A percentile compares a stretch with the other conserved stretches of the same genome.
Conservation (phyloP, 495 filamentous ascomycete species). For the Aspergillus egyptiacus region DNA sequence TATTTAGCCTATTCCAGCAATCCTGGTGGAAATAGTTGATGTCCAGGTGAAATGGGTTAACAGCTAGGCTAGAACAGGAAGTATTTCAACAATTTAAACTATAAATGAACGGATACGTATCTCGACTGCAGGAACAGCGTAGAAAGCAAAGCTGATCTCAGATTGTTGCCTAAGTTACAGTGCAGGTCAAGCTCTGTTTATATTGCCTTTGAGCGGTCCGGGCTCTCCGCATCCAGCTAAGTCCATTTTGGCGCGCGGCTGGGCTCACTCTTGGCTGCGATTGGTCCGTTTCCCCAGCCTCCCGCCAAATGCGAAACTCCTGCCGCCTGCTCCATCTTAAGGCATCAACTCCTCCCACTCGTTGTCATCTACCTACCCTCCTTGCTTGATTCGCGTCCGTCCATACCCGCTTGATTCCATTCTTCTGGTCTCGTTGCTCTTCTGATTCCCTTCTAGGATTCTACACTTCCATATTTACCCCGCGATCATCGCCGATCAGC, state of each 20-base stretch:
- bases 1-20: too few species aligned
- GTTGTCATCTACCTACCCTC: slow-evolving; percentile 17
- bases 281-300: slow-evolving; percentile 40
- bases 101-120: too few species aligned
- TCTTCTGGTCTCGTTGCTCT: slow-evolving; percentile 15
- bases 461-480: slow-evolving; percentile 12
- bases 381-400: slow-evolving; percentile 20
- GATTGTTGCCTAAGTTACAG: slow-evolving; percentile 25
- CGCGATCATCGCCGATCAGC: slow-evolving; percentile 1
- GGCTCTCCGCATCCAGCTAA: slow-evolving; percentile 19
- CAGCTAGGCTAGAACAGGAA: too few species aligned
- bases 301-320: slow-evolving; percentile 24
- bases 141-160: neutral
- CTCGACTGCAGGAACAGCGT: too few species aligned
- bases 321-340: slow-evolving; percentile 32
- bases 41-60: too few species aligned
- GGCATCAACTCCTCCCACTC: slow-evolving; percentile 25
- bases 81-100: too few species aligned
- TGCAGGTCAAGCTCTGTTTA: slow-evolving; percentile 28
- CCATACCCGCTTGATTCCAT: slow-evolving; percentile 13
- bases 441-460: slow-evolving; percentile 1
- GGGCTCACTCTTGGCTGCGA: slow-evolving; percentile 25
- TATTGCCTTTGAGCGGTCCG: slow-evolving; percentile 25
- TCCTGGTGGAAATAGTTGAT: too few species aligned
- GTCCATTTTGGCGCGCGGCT: slow-evolving; percentile 22